phyloP scores from a whole-genome alignment of 306 rosid species.

The Pyrus communis region DNA sequence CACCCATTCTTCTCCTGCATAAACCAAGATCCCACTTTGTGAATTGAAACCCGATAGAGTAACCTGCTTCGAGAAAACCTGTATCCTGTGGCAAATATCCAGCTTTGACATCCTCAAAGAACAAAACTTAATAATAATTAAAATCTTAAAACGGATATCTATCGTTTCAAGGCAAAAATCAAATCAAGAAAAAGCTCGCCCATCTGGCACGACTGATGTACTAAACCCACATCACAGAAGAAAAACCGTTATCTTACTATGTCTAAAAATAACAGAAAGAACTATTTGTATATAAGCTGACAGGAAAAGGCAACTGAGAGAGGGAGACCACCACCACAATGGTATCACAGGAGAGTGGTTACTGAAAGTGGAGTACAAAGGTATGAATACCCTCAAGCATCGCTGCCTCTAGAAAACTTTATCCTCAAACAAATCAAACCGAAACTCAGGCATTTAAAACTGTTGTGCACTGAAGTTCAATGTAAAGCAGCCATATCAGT shows the following conservation, averaged over 20 bases:
- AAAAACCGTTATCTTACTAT: background rate
- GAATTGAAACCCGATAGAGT: background rate
- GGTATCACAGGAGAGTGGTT: background rate
- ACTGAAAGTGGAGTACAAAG: background rate
- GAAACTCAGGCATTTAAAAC: background rate
- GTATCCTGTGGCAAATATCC: background rate
- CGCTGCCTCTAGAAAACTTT: background rate
- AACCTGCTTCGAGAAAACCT: background rate
- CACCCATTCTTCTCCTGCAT: background rate
- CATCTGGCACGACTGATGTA: background rate
- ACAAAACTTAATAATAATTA: background rate
- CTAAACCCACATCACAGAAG: background rate
- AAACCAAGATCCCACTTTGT: conserved; percentile 4
- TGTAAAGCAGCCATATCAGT: background rate
- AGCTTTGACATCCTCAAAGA: background rate
- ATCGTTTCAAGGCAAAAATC: background rate
- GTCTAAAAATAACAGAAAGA: background rate
- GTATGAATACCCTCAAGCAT: background rate
- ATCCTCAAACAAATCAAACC: background rate
- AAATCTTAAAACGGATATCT: background rate
- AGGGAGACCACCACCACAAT: background rate
- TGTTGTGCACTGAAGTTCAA: background rate
- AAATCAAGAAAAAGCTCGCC: background rate
- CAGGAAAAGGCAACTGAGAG: background rate
- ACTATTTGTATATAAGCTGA: background rate